Conservation (phyloP, 2,329 filamentous ascomycete species). For the Diaporthe citrichinensis region DNA sequence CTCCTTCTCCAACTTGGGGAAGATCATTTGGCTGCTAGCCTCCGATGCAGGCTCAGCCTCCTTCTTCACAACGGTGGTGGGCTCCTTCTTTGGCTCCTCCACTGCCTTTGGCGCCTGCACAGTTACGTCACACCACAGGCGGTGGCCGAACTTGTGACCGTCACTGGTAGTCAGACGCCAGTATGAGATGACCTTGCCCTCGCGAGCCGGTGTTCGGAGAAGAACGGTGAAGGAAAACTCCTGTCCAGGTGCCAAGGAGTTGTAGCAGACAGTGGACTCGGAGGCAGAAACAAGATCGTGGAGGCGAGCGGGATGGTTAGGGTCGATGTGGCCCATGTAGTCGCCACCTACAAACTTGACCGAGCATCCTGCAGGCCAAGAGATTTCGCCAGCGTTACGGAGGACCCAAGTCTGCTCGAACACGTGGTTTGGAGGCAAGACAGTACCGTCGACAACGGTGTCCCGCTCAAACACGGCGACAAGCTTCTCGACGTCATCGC, state of each 20-base stretch:
- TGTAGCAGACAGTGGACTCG: conserved; percentile 83
- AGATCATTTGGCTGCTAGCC: conserved; percentile 85
- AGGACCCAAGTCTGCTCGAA: conserved; percentile 95
- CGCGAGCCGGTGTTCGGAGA: conserved; percentile 83
- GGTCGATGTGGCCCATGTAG: conserved; percentile 94
- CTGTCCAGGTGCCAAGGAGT: conserved; percentile 79
- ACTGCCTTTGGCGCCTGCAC: conserved; percentile 66
- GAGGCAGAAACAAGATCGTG: conserved; percentile 82
- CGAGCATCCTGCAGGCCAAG: conserved; percentile 91
- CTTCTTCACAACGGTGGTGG: conserved; percentile 53
- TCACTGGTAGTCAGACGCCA: conserved; percentile 91
- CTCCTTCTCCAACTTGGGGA: conserved; percentile 96
- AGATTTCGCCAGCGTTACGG: conserved; percentile 81
- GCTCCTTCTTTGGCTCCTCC: conserved; percentile 49
- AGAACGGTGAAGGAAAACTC: conserved; percentile 85
- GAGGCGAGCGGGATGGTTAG: conserved; percentile 82
- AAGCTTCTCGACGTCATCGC: conserved; percentile 50
- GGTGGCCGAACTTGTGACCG: conserved; percentile 89
- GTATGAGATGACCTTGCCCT: conserved; percentile 90
- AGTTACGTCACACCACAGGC: conserved; percentile 93
- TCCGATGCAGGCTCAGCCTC: conserved; percentile 41
- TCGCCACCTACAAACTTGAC: conserved; percentile 95
- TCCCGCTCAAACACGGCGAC: conserved; percentile 81
- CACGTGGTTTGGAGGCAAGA: conserved; percentile 76
- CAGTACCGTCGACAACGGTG: conserved; percentile 82